Evolutionary conservation across 768 basidiomycete species (phyloP), one percentile per base, ranked within the genome.

Genomic region (Lentinula sp.): DNA sequence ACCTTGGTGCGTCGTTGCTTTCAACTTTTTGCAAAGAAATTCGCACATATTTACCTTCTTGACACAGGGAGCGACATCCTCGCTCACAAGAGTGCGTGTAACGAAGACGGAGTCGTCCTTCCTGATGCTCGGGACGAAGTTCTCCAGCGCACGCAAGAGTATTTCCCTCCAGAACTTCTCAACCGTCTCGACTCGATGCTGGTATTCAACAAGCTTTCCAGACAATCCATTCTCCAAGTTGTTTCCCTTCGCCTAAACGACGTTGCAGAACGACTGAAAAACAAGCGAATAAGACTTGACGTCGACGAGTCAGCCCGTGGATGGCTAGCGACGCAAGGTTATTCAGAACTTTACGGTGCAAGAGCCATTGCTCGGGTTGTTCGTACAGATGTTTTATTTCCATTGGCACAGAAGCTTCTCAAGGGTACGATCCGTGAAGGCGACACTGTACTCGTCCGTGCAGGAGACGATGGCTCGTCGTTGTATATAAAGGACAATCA

Each of bases 171-270:
- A 0, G 94, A 97, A 72, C 80, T 96, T 2, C 81, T 95, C 59
- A 95, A 95, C 69, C 87, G 94, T 7, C 81, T 96, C 39, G 93
- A 96, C 68, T 85, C 90, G 1, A 90, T 91, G 74, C 77, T 90
- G 15, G 87, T 96, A 9, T 96, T 97, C 79, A 95, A 95, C 79
- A 95, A 93, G 69, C 85, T 97, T 16, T 86, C 90, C 2, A 81
- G 79, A 28, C 70, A 74, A 23, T 87, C 89, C 3, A 90, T 95
- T 57, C 74, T 91, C n/a, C 76, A 88, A 52, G 88, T 97, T 23
- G 92, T 95, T 18, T 77, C 78, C 3, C 77, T 96, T 7, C 85
- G 93, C 8, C 78, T 96, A 15, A 74, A 78, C 12, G 94, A 96
- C 57, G 85, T 95, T 0, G 81, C 86, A 13, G 75, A 79, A 0